Evolutionary conservation across 192 early-diverging fungal genomes (phyloP), one percentile per base, ranked within the genome.

Genomic region (Entomortierella beljakovae): DNA sequence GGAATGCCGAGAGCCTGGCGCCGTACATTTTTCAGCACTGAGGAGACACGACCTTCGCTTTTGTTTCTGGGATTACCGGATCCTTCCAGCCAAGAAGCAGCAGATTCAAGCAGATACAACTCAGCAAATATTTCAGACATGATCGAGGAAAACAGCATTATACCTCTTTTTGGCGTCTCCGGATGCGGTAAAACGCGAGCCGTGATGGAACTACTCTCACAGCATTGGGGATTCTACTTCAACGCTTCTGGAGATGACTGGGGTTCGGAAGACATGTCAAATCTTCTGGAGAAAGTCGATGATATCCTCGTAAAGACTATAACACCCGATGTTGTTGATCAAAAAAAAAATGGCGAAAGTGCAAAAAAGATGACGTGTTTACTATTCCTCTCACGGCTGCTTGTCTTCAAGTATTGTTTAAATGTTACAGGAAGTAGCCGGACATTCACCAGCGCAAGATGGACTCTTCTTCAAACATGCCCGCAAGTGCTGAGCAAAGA

Each of bases 191-290:
- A 58, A 25, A 68, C 65, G 9, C 55, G 65, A 20, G 65, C 55
- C 51, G 65, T 49, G 20, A 43, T 68, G 18, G 65, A 68, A 22
- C 65, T 68, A 11, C 43, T 68, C 8, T 68, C 65, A 20, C 56
- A 58, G 20, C 65, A 68, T 29, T 68, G 56, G 65, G 65, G 65
- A 22, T 68, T 68, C 25, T 68, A 68, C 32, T 68, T 68, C 56
- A 68, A 58, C 22, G 65, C 56, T 10, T 68, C 65, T 5, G 37
- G 65, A 23, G 56, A 68, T 26, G 65, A 68, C 65, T 68, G 54
- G 42, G 65, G 55, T 4, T 68, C 65, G 7, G 5, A 3, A 0
- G 64, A 57, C 35, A 67, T 56, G 53, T 28, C 29, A 9, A 49
- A 40, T 15, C 23, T 35, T 8, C 31, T 25, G 50, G 33, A 43